A percentile compares a stretch with the other conserved stretches of the same genome.
phyloP scores from a whole-genome alignment of 148 eudicot genomes.

The Rhododendron simsii region DNA sequence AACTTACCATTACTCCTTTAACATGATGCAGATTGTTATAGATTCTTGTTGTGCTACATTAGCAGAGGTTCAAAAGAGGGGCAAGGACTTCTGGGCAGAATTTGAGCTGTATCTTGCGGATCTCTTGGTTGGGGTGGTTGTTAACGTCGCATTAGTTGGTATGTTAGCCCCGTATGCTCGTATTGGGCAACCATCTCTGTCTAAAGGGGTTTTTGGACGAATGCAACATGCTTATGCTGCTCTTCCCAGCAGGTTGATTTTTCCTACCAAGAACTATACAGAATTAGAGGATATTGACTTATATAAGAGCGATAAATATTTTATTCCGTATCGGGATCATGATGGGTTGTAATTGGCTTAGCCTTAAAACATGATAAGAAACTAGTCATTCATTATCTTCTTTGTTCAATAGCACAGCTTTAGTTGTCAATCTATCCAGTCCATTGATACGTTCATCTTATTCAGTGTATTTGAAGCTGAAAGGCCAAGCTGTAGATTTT shows the following conservation, averaged over 20 bases:
- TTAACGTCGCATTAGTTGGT: conserved; percentile 66
- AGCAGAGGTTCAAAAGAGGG: conserved; percentile 66
- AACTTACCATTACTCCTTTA: neutral
- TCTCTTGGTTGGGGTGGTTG: conserved; percentile 57
- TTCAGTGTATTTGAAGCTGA: conserved; percentile 74
- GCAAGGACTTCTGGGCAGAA: conserved; percentile 70
- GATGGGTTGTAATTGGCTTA: neutral
- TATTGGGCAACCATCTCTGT: conserved; percentile 43
- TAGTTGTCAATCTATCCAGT: neutral
- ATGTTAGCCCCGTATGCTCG: conserved; percentile 76
- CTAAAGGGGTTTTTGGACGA: conserved; percentile 40
- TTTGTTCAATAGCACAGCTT: conserved; percentile 2
- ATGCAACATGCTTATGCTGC: conserved; percentile 37
- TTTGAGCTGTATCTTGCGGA: conserved; percentile 63
- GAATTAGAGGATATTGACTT: neutral
- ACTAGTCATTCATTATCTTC: neutral
- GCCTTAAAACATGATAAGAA: neutral
- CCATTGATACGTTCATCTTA: neutral
- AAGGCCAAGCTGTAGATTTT: conserved; percentile 64
- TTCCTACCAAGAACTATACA: neutral
- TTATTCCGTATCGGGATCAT: neutral
- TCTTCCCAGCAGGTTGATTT: conserved; percentile 64
- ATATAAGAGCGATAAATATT: neutral
- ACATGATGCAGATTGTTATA: conserved; percentile 56
- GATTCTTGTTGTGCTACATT: conserved; percentile 71